phyloP scores from a whole-genome alignment of 1,139 yeast species.

The Kodamaea arcana region DNA sequence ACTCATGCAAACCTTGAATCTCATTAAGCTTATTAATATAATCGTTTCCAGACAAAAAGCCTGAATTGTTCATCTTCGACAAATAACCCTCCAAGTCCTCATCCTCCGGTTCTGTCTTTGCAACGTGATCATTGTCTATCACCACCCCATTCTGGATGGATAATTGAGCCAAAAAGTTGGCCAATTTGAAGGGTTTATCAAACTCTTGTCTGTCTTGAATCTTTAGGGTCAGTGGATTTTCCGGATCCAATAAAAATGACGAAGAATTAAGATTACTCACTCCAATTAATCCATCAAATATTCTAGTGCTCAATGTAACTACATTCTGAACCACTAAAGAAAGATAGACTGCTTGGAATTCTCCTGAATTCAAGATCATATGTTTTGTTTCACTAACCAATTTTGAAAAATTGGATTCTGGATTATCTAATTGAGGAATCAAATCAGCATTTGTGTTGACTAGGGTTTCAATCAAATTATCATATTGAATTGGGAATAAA shows the following conservation, averaged over 20 bases:
- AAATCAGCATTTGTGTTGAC: constrained; percentile 44
- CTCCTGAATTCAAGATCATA: constrained; percentile 19
- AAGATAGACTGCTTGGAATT: constrained; percentile 27
- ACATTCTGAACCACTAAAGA: constrained; percentile 27
- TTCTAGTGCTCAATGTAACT: constrained; percentile 27
- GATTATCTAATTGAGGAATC: constrained; percentile 34
- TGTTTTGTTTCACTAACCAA: constrained; percentile 43
- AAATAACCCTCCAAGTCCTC: constrained; percentile 32
- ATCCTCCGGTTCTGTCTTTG: constrained; percentile 41
- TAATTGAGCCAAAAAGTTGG: constrained; percentile 62
- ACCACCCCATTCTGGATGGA: constrained; percentile 63
- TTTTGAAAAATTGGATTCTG: constrained; percentile 40
- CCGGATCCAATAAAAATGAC: constrained; percentile 6
- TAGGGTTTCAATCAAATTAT: constrained; percentile 41
- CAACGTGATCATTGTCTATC: constrained; percentile 33
- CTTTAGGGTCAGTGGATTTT: constrained; percentile 7
- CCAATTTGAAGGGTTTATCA: constrained; percentile 50
- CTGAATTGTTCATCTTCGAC: constrained; percentile 8
- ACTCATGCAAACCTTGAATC: constrained; percentile 71
- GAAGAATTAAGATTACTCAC: constrained; percentile 7
- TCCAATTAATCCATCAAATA: constrained; percentile 14
- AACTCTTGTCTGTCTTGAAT: constrained; percentile 17
- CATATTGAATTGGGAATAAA: constrained; percentile 39
- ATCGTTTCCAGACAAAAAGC: constrained; percentile 33
- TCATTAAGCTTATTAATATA: constrained; percentile 46